Base-by-base conservation (phyloP, 2,329 filamentous ascomycete species). In the Diaporthe citriasiana region DNA sequence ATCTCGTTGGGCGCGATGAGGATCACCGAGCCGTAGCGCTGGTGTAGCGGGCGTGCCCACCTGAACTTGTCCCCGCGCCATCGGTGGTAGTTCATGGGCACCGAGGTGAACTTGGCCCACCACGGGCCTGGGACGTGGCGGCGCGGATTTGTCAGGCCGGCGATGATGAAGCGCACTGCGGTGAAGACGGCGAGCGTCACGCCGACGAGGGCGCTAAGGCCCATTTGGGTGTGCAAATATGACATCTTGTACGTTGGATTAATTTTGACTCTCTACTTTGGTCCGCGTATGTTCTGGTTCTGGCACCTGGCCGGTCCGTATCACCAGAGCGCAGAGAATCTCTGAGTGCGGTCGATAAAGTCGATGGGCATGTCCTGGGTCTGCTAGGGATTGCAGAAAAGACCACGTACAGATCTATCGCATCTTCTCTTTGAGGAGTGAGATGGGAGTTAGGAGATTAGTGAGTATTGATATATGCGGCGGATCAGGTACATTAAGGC, bases 1-100 rank as follows among this genome's bases (percentile, higher is more conserved):
- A 72, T 50, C 71, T 72, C 71, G 60, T 69, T 68, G 22, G 71
- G 71, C 71, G 71, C 71, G 60, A 72, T 33, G 50, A 72, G 71
- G 27, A 72, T 9, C 15, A 72, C 60, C 6, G 71, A n/a, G 25
- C 71, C 71, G 35, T 72, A 55, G 3, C 35, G 38, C 38, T 69
- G 50, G 71, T 72, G 71, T 8, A 72, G 51, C 19, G 57, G 71
- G 22, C 53, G 59, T 6, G 60, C 60, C 71, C 71, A 72, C 3
- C 17, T 55, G 71, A 66, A 69, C 60, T 72, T 72, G 59, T 65
- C 57, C 2, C 45, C 71, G 3, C 27, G 47, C 57, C 71, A 69
- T 1, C 59, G 57, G 42, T 66, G 57, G 60, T 72, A 56, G 60
- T 69, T 63, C 71, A 72, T 69, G 71, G 69, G 69, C 35, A 72